Percentiles rank a stretch among this genome's conserved stretches.
phyloP scores from a whole-genome alignment of 495 filamentous ascomycete species.

The Thermothielavioides terrestris region DNA sequence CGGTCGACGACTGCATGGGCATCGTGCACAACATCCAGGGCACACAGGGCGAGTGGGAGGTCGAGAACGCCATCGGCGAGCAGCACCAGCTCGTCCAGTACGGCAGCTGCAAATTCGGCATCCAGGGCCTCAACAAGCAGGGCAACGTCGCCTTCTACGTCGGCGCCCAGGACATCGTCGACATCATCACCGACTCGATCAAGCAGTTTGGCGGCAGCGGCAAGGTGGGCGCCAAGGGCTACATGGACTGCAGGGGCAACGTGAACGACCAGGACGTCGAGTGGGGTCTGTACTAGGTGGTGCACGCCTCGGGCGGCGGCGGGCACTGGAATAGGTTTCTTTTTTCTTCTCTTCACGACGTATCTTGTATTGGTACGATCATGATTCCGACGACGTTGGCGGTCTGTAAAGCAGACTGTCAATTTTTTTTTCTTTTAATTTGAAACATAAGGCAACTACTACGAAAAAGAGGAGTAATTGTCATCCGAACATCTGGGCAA shows the following conservation, averaged over 20 bases:
- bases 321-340: no score
- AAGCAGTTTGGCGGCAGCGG: slow-evolving; percentile 9
- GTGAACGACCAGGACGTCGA: background rate
- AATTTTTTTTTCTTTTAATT: no score
- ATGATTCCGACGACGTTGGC: no score
- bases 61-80: background rate
- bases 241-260: slow-evolving; percentile 20
- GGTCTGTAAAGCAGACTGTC: no score
- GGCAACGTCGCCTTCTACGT: background rate
- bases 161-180: slow-evolving; percentile 7
- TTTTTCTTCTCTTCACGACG: no score
- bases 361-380: no score
- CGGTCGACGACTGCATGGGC: slow-evolving; percentile 1
- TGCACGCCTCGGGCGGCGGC: no score
- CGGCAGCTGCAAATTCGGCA: background rate
- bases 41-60: background rate
- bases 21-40: slow-evolving; percentile 31
- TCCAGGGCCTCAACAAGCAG: background rate
- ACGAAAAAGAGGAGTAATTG: no score
- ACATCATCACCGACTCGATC: slow-evolving; percentile 7
- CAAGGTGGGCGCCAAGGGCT: slow-evolving; percentile 23
- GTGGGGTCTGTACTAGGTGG: background rate
- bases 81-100: background rate
- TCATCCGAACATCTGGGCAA: no score
- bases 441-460: no score